phyloP scores from a whole-genome alignment of 1,284 basidiomycete genomes.

The Apiotrichum akiyoshidainum region DNA sequence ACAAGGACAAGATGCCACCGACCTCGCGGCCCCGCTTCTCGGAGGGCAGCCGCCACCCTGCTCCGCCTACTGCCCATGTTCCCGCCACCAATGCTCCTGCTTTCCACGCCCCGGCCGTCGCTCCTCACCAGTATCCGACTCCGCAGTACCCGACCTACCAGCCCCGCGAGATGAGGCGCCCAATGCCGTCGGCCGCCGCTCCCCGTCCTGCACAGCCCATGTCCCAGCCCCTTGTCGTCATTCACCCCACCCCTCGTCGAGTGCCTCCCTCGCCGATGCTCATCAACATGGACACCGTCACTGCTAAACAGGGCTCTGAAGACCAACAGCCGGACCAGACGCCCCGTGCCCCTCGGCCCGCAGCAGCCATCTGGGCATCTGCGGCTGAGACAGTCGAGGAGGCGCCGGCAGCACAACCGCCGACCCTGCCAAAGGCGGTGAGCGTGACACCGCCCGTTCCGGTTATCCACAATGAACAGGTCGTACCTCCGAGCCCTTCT shows the following conservation, averaged over 20 bases:
- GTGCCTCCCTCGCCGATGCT: neutral
- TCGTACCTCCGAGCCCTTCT: neutral
- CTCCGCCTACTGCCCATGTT: neutral
- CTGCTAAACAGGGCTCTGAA: neutral
- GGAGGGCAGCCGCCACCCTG: neutral
- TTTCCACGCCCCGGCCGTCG: neutral
- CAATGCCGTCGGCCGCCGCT: neutral
- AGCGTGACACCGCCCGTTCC: neutral
- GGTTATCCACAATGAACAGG: neutral
- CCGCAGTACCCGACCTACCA: neutral
- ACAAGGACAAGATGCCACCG: neutral
- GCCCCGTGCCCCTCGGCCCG: neutral
- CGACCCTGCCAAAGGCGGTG: neutral
- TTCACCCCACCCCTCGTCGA: constrained; percentile 1
- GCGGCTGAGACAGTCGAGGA: neutral
- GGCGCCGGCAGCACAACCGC: neutral
- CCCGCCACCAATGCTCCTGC: neutral
- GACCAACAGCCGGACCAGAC: neutral
- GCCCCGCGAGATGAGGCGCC: constrained; percentile 2
- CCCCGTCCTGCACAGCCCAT: neutral
- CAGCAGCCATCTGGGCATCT: neutral
- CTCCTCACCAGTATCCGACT: neutral
- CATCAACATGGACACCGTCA: constrained; percentile 6
- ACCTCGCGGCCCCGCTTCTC: neutral
- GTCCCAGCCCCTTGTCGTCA: neutral